Base-by-base conservation (phyloP, 2,329 filamentous ascomycete species). In the Seiridium cupressi region DNA sequence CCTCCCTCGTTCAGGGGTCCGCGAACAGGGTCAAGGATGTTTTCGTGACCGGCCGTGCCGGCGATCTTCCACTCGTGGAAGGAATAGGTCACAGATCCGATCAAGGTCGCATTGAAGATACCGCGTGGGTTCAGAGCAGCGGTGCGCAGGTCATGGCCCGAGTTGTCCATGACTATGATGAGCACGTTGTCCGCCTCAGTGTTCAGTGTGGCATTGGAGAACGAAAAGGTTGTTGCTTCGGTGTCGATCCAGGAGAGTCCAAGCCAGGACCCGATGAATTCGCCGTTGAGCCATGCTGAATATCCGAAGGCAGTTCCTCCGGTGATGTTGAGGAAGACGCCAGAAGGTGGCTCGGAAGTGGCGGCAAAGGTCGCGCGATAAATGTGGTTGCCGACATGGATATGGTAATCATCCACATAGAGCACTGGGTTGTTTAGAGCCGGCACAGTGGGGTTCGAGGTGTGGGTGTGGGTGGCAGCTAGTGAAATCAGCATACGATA, bases 131-230 rank as follows among this genome's bases (percentile, higher is more conserved):
- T 76, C 3, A 79, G 73, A 4, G 81, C 81, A 0, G 74, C 76
- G 1, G 75, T 74, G 0, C 79, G 80, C 34, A 84, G 76, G 55
- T 86, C 84, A 66, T 88, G 83, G 8, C 85, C 85, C 18, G 82
- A 84, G 71, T 87, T 80, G 65, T 88, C 83, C 70, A 85, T 81
- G 32, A 87, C 73, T 3, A 87, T 72, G n/a, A 86, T 77, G 5
- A 87, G 73, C 2, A 81, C 69, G 59, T 85, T 84, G 0, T 76
- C 70, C 0, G 65, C 68, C 0, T 74, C 72, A 1, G 70, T 63
- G 44, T 72, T 70, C 0, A 84, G 64, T 2, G 78, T 81, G 3
- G 76, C 76, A 53, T 83, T 82, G 47, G 74, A 68, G 67, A 88
- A 86, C 0, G 79, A 78, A 26, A 87, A 75, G 0, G 77, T 76